phyloP scores from a whole-genome alignment of 2,329 filamentous ascomycete genomes.

The Sclerotinia sclerotiorum region DNA sequence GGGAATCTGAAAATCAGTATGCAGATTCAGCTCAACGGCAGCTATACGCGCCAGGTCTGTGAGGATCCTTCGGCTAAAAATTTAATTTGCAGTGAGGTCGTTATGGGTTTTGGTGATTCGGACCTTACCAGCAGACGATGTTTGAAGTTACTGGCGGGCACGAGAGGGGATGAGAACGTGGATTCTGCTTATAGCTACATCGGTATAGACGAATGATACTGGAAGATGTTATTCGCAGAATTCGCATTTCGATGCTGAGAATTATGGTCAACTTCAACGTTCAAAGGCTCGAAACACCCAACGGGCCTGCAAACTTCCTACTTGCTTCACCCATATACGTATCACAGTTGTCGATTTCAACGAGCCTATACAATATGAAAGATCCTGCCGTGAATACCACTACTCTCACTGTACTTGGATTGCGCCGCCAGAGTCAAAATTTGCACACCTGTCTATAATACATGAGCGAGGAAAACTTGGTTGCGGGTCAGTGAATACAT shows the following conservation, averaged over 20 bases:
- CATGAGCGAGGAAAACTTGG: background rate
- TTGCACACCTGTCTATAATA: background rate
- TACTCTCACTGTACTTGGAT: background rate
- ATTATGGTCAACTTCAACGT: background rate
- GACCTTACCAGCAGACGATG: background rate
- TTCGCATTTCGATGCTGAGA: background rate
- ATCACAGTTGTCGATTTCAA: no score
- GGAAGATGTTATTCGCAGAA: background rate
- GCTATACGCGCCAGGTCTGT: background rate
- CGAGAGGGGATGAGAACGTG: no score
- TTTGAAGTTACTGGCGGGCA: background rate
- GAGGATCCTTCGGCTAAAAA: accelerated
- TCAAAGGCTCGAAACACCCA: background rate
- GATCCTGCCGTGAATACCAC: background rate
- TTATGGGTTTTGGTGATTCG: background rate
- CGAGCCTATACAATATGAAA: background rate
- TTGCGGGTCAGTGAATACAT: background rate
- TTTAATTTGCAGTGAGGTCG: background rate
- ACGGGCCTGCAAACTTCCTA: background rate
- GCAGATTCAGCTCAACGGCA: accelerated
- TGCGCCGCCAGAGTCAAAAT: background rate
- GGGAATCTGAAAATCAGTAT: background rate
- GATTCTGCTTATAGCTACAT: no score
- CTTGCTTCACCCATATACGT: background rate
- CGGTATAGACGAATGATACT: background rate